A percentile compares a stretch with the other conserved stretches of the same genome.
These are phyloP conservation scores for Cyclanthera cordifolia DNA, from an alignment of 306 rosid genomes.

Conservation along the genomic window DNA sequence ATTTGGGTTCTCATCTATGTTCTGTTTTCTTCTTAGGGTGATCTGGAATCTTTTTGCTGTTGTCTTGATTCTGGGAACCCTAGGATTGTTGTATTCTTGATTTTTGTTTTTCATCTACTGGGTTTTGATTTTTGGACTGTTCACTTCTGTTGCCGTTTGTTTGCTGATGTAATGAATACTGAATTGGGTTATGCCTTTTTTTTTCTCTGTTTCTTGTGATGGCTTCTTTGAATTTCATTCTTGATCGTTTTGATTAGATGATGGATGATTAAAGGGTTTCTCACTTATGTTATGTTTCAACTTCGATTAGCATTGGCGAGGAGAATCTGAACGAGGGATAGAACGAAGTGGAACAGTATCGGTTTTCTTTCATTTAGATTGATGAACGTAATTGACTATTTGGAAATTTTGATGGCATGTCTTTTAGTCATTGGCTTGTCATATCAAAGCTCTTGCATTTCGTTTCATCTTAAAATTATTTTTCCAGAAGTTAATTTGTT, in stretches of 20 bases:
- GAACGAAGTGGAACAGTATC: too few relatives aligned
- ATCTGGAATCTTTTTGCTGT: not conserved
- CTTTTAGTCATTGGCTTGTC: not conserved
- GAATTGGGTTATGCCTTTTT: not conserved
- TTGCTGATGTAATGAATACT: not conserved
- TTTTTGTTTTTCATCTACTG: not conserved
- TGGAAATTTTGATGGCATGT: not conserved
- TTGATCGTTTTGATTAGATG: not conserved
- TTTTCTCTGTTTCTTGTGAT: not conserved
- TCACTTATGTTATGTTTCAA: not conserved
- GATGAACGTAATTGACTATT: not conserved
- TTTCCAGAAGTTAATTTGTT: not conserved
- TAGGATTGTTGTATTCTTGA: not conserved
- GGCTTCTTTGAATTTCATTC: not conserved
- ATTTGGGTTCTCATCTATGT: not conserved
- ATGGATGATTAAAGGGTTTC: not conserved
- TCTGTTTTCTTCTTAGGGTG: not conserved
- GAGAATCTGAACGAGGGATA: not conserved
- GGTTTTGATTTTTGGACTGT: not conserved
- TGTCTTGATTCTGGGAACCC: slow-evolving; percentile 4
- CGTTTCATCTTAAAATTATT: not conserved
- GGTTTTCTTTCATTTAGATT: not conserved
- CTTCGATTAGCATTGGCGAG: slow-evolving; percentile 5
- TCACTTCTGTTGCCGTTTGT: not conserved
- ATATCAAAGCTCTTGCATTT: not conserved